A percentile compares a stretch with the other conserved stretches of the same genome.
phyloP scores from a whole-genome alignment of 345 rosid genomes.

The Pistacia vera region DNA sequence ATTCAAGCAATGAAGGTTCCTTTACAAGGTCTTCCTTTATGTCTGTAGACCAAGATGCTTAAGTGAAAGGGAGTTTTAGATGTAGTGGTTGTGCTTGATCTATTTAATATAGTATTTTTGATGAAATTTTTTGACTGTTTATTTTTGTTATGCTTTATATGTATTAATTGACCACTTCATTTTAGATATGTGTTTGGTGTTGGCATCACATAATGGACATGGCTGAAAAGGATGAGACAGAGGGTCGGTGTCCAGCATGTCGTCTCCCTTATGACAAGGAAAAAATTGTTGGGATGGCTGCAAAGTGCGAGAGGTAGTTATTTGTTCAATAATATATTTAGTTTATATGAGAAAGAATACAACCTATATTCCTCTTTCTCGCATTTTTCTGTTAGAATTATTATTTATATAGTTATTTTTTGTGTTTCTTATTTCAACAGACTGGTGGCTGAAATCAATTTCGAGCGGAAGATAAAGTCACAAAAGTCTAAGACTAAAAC shows the following conservation, averaged over 20 bases:
- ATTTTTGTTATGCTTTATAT: not conserved
- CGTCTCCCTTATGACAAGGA: slow-evolving; percentile 88
- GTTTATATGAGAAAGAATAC: not conserved
- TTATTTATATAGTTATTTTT: not conserved
- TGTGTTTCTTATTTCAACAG: slow-evolving; percentile 32
- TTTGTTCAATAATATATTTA: not conserved
- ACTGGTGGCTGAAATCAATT: slow-evolving; percentile 63
- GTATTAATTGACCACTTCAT: not conserved
- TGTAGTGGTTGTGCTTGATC: not conserved
- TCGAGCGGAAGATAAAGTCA: slow-evolving; percentile 65
- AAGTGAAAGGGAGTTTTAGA: not conserved
- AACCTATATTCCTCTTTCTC: not conserved
- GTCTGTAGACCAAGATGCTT: not conserved
- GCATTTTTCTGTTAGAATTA: not conserved
- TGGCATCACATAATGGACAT: slow-evolving; percentile 96
- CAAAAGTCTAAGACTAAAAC: slow-evolving; percentile 68
- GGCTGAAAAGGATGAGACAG: slow-evolving; percentile 90
- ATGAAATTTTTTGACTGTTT: not conserved
- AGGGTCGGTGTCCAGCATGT: slow-evolving; percentile 96
- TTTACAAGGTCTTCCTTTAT: not conserved
- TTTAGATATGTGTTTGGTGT: slow-evolving; percentile 95
- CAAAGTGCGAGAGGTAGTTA: slow-evolving; percentile 69
- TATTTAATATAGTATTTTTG: not conserved
- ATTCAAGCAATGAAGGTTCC: not conserved
- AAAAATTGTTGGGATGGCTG: slow-evolving; percentile 83